Evolutionary conservation across 148 eudicot species (phyloP), one percentile per base, ranked within the genome.

Genomic region (Silene conica): DNA sequence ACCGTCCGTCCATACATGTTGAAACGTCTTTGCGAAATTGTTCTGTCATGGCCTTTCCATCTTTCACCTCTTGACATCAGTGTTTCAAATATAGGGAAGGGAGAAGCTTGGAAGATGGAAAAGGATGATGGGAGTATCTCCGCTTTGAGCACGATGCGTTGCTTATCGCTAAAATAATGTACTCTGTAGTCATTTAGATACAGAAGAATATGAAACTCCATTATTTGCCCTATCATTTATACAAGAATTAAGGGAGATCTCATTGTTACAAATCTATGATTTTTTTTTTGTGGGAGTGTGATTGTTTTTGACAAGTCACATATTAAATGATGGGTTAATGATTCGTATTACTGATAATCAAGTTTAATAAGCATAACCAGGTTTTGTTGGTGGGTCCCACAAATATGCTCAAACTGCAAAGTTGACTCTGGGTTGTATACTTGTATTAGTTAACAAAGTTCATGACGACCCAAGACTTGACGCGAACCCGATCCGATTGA

Each of bases 41-140:
- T 38, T 38, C 1, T 34, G 5, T 38, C 43, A 6, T 38, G 43
- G 8, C 43, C 43, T 38, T 38, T 5, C 43, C 43, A 38, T 38
- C 43, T 38, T 38, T 38, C 43, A 38, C 43, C 43, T 38, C 43
- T 59, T 59, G 54, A 48, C 3, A 14, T 48, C 4, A 18, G 55
- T 50, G 3, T 13, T 50, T 18, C 54, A 3, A 5, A 48, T 67
- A 5, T 83, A 89, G 93, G 93, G 93, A 69, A 71, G 80, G 65
- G 93, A 89, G 80, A 87, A 87, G 77, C 86, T 89, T 8, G 93
- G 93, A 65, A 85, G 90, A 77, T 89, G 93, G 93, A 83, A 76
- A 69, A 79, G 80, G 81, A 60, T 28, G 16, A 14, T 8, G 16
- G 41, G 38, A 41, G 61, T 72, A 15, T 77, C 93, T 26, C 74